Conservation (phyloP, 2,329 filamentous ascomycete genomes). For the Sporothrix globosa region DNA sequence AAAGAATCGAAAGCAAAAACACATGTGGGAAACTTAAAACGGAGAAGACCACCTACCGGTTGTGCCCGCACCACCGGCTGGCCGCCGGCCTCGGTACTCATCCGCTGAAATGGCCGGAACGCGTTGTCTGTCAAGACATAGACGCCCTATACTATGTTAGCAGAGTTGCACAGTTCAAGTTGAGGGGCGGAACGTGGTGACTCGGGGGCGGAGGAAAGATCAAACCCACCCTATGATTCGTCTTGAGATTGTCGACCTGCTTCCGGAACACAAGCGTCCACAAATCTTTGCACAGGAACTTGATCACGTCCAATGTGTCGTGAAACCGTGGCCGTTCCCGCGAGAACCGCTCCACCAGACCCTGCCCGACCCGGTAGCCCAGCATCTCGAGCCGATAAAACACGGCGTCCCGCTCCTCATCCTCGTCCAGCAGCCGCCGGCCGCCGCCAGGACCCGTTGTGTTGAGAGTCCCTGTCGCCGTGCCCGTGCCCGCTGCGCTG, state of each 20-base stretch:
- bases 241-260: constrained; percentile 98
- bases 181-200: not conserved
- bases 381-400: constrained; percentile 81
- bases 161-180: not conserved
- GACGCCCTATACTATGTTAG: constrained; percentile 65
- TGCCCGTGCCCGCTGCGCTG: constrained; percentile 4
- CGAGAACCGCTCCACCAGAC: constrained; percentile 89
- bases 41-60: constrained; percentile 61
- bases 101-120: constrained; percentile 84
- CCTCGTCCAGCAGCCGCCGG: constrained; percentile 63
- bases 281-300: constrained; percentile 97
- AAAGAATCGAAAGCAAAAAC: not conserved
- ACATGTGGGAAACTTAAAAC: not conserved
- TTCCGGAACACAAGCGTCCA: constrained; percentile 95
- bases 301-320: constrained; percentile 93
- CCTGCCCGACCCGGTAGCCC: constrained; percentile 90
- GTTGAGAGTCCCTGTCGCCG: not conserved
- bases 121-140: constrained; percentile 94
- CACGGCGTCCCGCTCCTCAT: constrained; percentile 81
- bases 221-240: constrained; percentile 77
- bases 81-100: constrained; percentile 79
- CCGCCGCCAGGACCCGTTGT: constrained; percentile 29
- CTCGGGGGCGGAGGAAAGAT: not conserved
- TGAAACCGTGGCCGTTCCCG: constrained; percentile 83
- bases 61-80: constrained; percentile 76